These are phyloP conservation scores for Miamiensis avidus DNA, from an alignment of 169 alveolate genomes.

Conservation along the genomic window DNA sequence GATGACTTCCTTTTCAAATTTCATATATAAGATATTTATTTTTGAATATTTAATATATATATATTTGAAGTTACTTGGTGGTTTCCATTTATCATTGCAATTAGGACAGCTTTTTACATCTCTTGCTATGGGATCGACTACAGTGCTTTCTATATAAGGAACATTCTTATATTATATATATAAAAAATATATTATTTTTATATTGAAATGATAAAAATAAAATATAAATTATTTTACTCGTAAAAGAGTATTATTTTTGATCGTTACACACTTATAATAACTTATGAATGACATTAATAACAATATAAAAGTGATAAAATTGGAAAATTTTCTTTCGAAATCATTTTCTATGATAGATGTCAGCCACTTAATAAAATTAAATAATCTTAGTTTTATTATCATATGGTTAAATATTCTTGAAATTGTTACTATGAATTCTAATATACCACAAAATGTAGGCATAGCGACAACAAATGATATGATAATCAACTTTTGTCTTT, in stretches of 20 bases:
- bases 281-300: neutral
- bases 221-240: neutral
- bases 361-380: neutral
- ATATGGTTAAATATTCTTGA: neutral
- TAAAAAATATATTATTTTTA: no score
- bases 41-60: no score
- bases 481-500: no score
- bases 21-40: neutral
- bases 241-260: neutral
- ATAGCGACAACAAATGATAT: neutral
- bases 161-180: neutral
- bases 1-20: neutral
- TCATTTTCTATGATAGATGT: neutral
- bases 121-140: neutral
- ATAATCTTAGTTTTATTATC: no score
- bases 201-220: no score
- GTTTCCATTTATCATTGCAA: neutral
- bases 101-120: neutral
- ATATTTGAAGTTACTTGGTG: neutral
- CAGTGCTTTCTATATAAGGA: neutral
- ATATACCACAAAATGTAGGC: neutral
- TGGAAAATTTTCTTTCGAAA: neutral
- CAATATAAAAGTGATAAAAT: neutral
- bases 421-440: neutral
- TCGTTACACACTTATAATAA: no score